These are phyloP conservation scores for Lumnitzera littorea DNA, from an alignment of 345 rosid species.

Conservation along the genomic window DNA sequence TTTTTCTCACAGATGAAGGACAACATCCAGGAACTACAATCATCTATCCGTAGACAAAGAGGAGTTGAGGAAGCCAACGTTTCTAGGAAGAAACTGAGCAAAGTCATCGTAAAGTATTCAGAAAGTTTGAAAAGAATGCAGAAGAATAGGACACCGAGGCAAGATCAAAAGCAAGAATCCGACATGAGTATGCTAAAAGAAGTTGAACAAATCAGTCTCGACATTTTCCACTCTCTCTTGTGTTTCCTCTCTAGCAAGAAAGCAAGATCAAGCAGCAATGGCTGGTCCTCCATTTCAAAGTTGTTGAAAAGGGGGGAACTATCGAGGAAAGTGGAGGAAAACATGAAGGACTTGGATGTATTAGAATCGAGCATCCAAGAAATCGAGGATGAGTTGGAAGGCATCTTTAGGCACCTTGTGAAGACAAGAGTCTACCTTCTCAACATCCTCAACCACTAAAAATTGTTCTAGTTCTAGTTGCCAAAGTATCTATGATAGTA, in stretches of 20 bases:
- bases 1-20: slow-evolving; percentile 27
- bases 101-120: neutral
- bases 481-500: neutral
- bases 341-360: neutral
- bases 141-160: neutral
- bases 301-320: slow-evolving; percentile 13
- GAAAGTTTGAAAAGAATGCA: slow-evolving; percentile 19
- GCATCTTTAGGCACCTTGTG: slow-evolving; percentile 15
- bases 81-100: slow-evolving; percentile 26
- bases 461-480: neutral
- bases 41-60: slow-evolving; percentile 26
- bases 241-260: slow-evolving; percentile 9
- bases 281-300: slow-evolving; percentile 16
- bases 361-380: slow-evolving; percentile 2
- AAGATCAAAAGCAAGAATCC: neutral
- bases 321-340: slow-evolving; percentile 5
- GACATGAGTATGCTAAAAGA: slow-evolving; percentile 17
- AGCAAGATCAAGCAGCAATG: slow-evolving; percentile 6
- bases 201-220: slow-evolving; percentile 22
- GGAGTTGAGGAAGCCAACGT: slow-evolving; percentile 9
- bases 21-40: slow-evolving; percentile 21
- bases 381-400: slow-evolving; percentile 13
- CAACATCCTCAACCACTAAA: slow-evolving; percentile 12
- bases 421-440: slow-evolving; percentile 16
- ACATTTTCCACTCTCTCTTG: slow-evolving; percentile 23